These are phyloP conservation scores for Dioscorea alata DNA, from an alignment of 106 monocot genomes.

Conservation along the genomic window DNA sequence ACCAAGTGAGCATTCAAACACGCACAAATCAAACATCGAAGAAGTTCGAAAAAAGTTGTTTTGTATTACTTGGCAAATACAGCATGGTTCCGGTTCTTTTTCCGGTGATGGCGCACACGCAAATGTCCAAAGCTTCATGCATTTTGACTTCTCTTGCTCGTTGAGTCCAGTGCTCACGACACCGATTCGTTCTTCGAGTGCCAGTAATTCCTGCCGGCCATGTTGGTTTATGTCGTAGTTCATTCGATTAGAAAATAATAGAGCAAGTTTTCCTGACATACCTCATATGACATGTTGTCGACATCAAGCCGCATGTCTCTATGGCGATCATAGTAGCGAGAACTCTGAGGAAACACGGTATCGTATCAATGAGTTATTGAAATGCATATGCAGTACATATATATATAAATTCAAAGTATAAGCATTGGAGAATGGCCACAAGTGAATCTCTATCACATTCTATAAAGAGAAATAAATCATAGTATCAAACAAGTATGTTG, in stretches of 20 bases:
- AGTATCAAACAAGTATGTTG: too few species aligned
- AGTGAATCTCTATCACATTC: neutral
- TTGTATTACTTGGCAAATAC: conserved; percentile 29
- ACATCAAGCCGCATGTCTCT: conserved; percentile 91
- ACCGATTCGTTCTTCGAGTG: conserved; percentile 81
- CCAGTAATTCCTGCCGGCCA: conserved; percentile 63
- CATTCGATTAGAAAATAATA: neutral
- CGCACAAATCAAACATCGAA: too few species aligned
- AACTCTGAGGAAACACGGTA: conserved; percentile 5
- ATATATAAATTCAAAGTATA: too few species aligned
- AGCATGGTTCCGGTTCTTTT: conserved; percentile 26
- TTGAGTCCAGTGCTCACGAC: conserved; percentile 78
- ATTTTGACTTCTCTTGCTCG: conserved; percentile 59
- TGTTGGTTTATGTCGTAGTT: neutral
- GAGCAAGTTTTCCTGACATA: neutral
- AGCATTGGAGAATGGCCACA: neutral
- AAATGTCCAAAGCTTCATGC: conserved; percentile 35
- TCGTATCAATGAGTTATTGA: too few species aligned
- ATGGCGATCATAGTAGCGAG: conserved; percentile 64
- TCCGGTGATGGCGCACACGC: neutral
- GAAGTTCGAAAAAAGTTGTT: too few species aligned
- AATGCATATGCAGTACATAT: too few species aligned
- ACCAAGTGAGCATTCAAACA: too few species aligned
- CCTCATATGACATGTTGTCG: conserved; percentile 98
- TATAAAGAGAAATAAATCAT: neutral